Evolutionary conservation across 192 early-diverging fungal species (phyloP).

Genomic region (Coemansia sp.): DNA sequence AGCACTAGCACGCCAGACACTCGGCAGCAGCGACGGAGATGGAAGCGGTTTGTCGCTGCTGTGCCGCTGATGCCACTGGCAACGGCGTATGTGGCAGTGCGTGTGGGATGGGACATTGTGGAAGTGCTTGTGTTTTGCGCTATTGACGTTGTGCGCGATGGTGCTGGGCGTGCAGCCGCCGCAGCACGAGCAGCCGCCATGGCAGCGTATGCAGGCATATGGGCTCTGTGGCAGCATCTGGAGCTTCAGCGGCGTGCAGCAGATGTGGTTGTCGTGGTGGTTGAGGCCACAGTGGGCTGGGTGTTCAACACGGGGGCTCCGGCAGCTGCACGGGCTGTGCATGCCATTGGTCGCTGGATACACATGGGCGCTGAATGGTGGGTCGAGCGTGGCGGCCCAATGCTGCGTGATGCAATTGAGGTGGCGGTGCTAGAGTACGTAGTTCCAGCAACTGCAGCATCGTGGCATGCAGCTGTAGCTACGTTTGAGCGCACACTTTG

Average conservation of each 20-base stretch:
- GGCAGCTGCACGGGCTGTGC: slow-evolving; percentile 6
- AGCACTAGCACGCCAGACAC: neutral
- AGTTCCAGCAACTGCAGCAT: slow-evolving; percentile 1
- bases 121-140: slow-evolving; percentile 45
- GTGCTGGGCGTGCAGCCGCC: neutral
- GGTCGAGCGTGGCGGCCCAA: slow-evolving; percentile 23
- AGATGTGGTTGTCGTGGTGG: slow-evolving; percentile 12
- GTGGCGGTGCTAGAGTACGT: slow-evolving; percentile 16
- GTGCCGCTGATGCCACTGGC: slow-evolving; percentile 45
- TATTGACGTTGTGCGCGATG: slow-evolving; percentile 21
- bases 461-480: neutral
- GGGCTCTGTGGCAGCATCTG: slow-evolving; percentile 3
- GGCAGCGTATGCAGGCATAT: neutral
- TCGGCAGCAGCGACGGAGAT: slow-evolving; percentile 2
- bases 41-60: slow-evolving; percentile 46
- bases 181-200: neutral
- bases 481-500: slow-evolving; percentile 14
- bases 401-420: slow-evolving; percentile 26
- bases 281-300: slow-evolving; percentile 38
- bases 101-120: slow-evolving; percentile 43
- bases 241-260: slow-evolving; percentile 19
- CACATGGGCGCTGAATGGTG: slow-evolving; percentile 22
- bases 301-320: slow-evolving; percentile 27
- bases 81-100: slow-evolving; percentile 33
- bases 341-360: neutral